These are phyloP conservation scores for Exophiala sp. DNA, from an alignment of 2,329 filamentous ascomycete genomes.

Conservation along the genomic window DNA sequence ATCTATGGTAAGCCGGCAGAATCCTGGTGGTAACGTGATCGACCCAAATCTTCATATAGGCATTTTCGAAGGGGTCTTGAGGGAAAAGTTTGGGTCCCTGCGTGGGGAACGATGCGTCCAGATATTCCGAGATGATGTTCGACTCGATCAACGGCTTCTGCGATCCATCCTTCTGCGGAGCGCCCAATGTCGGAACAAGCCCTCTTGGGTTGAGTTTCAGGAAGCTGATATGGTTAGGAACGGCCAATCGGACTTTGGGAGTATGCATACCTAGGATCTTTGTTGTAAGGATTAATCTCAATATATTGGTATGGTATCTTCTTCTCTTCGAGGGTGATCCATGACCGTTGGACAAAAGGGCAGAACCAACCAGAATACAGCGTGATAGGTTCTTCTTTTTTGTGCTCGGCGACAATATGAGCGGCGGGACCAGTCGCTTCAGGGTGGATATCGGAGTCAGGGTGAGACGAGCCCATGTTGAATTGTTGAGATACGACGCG, in stretches of 20 bases:
- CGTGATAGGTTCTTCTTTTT: slow-evolving; percentile 45
- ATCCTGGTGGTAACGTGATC: slow-evolving; percentile 67
- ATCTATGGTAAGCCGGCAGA: slow-evolving; percentile 66
- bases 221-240: slow-evolving; percentile 41
- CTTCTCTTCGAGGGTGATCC: slow-evolving; percentile 72
- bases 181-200: slow-evolving; percentile 64
- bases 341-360: slow-evolving; percentile 64
- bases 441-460: slow-evolving; percentile 44
- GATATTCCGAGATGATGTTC: slow-evolving; percentile 68
- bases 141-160: slow-evolving; percentile 67
- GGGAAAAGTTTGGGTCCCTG: slow-evolving; percentile 55
- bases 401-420: slow-evolving; percentile 35
- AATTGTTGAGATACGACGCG: slow-evolving; percentile 6
- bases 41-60: slow-evolving; percentile 67
- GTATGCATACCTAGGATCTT: slow-evolving; percentile 37
- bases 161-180: slow-evolving; percentile 18
- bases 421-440: slow-evolving; percentile 46
- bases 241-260: slow-evolving; percentile 41
- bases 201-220: slow-evolving; percentile 71
- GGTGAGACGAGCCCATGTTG: slow-evolving; percentile 28
- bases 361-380: slow-evolving; percentile 76
- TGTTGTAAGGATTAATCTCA: slow-evolving; percentile 75
- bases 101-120: slow-evolving; percentile 65
- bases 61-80: slow-evolving; percentile 59
- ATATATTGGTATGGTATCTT: slow-evolving; percentile 70